A percentile compares a stretch with the other conserved stretches of the same genome.
phyloP scores from a whole-genome alignment of 768 basidiomycete genomes.

The Lactarius vividus region DNA sequence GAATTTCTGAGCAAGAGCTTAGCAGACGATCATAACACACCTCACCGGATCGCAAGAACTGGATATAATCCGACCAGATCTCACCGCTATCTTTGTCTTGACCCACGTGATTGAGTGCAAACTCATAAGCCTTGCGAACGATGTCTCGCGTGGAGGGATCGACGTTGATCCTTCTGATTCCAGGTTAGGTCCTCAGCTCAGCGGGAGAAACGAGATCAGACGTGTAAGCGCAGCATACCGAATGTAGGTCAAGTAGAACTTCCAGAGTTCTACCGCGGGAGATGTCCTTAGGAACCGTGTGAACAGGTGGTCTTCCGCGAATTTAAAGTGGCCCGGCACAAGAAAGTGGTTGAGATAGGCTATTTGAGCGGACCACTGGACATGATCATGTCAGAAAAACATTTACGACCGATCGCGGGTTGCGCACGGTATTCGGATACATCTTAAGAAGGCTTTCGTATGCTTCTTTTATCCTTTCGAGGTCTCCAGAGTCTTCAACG shows the following conservation, averaged over 20 bases:
- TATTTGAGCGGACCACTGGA: conserved; percentile 78
- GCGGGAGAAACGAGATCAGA: conserved; percentile 13
- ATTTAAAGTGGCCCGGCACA: conserved; percentile 60
- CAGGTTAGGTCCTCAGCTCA: conserved; percentile 15
- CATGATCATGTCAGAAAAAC: conserved; percentile 29
- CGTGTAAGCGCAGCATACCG: conserved; percentile 40
- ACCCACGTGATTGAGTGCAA: conserved; percentile 84
- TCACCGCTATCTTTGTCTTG: conserved; percentile 90
- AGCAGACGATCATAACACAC: conserved; percentile 42
- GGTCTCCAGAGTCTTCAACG: conserved; percentile 73
- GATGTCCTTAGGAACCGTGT: conserved; percentile 81
- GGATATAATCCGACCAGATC: conserved; percentile 94
- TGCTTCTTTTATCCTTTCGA: conserved; percentile 73
- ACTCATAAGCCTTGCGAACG: conserved; percentile 89
- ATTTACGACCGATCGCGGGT: conserved; percentile 31
- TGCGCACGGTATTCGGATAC: conserved; percentile 90
- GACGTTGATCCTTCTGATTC: conserved; percentile 62
- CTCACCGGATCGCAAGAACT: conserved; percentile 78
- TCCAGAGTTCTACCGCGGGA: conserved; percentile 88
- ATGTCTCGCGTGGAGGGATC: conserved; percentile 67
- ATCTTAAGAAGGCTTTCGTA: conserved; percentile 81
- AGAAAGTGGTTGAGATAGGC: conserved; percentile 79
- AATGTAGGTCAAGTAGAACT: conserved; percentile 91
- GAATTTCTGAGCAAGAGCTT: conserved; percentile 11
- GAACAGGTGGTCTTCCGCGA: conserved; percentile 81